Conservation (phyloP, 352 stramenopile species). For the Halophytophthora batemanensis region DNA sequence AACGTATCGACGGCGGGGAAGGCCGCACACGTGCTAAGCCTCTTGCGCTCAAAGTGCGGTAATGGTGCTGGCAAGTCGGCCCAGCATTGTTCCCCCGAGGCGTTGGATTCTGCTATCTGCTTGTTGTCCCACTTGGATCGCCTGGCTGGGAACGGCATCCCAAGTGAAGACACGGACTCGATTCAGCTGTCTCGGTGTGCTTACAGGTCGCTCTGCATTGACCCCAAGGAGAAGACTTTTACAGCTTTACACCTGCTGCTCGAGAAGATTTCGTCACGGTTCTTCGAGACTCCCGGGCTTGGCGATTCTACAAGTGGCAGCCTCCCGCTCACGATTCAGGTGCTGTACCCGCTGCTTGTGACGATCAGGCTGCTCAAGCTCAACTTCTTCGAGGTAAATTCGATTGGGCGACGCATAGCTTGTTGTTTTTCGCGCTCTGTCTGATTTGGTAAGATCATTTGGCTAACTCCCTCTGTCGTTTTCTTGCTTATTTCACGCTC, state of each 20-base stretch:
- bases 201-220: conserved; percentile 79
- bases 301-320: conserved; percentile 13
- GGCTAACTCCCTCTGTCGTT: neutral
- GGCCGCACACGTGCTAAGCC: conserved; percentile 42
- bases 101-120: conserved; percentile 66
- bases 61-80: conserved; percentile 16
- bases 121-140: conserved; percentile 78
- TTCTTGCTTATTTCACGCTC: neutral
- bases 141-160: conserved; percentile 70
- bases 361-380: conserved; percentile 75
- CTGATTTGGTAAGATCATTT: neutral
- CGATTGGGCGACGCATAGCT: neutral
- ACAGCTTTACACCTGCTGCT: conserved; percentile 54
- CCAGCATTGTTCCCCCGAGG: conserved; percentile 46
- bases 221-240: conserved; percentile 75
- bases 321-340: conserved; percentile 23
- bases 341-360: conserved; percentile 75
- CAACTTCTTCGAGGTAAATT: conserved; percentile 85
- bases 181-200: conserved; percentile 76
- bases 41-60: conserved; percentile 44
- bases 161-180: conserved; percentile 66
- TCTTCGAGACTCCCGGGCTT: conserved; percentile 16
- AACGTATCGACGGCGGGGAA: conserved; percentile 55
- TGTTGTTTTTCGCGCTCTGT: neutral
- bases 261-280: conserved; percentile 27